Conservation (phyloP, 2,329 filamentous ascomycete species). For the Hymenoscyphus salicellus region DNA sequence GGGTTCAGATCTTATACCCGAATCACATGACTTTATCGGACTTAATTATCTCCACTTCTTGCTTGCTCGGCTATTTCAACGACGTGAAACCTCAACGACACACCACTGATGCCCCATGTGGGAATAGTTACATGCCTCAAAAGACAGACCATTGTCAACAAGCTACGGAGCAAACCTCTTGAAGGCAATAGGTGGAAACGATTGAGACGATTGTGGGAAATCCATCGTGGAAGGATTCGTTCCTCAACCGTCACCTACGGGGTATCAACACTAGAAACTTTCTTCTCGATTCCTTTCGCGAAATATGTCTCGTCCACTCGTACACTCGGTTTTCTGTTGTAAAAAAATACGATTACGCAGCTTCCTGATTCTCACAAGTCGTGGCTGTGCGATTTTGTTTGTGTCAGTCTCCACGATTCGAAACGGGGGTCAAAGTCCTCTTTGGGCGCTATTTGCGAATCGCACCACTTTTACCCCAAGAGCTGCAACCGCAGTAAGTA, state of each 20-base stretch:
- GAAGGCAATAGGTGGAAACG: background rate
- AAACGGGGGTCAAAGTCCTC: background rate
- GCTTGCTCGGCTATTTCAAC: background rate
- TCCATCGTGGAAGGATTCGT: background rate
- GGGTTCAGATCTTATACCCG: background rate
- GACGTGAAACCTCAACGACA: conserved; percentile 1
- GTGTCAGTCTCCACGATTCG: background rate
- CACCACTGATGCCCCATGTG: background rate
- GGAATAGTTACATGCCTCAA: background rate
- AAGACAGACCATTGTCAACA: background rate
- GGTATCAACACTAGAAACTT: too few species aligned
- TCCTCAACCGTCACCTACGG: too few species aligned
- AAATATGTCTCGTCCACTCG: background rate
- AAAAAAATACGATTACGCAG: background rate
- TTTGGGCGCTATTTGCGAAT: background rate
- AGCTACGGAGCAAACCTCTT: background rate
- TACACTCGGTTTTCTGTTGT: background rate
- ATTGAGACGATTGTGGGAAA: background rate
- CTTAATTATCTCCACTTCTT: background rate
- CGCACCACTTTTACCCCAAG: background rate
- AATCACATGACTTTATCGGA: background rate
- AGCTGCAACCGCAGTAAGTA: background rate
- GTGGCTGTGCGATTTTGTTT: background rate
- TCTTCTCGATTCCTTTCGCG: background rate
- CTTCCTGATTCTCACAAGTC: background rate